Evolutionary conservation across 1,139 yeast genomes (phyloP), one percentile per base, ranked within the genome.

Genomic region (Taphrina flavorubra): DNA sequence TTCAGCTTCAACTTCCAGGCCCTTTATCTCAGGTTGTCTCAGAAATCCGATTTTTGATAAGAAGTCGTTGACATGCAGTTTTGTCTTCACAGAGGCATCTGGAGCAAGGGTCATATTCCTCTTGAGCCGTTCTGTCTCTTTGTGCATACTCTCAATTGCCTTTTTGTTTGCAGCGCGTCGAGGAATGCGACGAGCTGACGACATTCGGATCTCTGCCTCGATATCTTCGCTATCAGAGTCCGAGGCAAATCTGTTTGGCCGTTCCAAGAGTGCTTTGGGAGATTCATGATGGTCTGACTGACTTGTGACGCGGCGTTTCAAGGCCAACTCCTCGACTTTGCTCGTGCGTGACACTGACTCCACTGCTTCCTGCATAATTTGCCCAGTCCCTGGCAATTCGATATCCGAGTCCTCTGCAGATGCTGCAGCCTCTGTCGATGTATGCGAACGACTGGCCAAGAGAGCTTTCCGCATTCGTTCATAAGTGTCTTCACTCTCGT

Each of bases 101-200:
- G 78, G 78, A 11, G 74, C 77, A 18, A 75, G 68, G 36, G 73
- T 74, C 51, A 76, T 70, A 70, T 74, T 74, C 57, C 79, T 70
- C 53, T 72, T 75, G 60, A 77, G 71, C 44, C 79, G 70, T 60
- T 74, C 77, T 5, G 78, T 74, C 67, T 78, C 79, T 58, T 72
- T 72, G 42, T 74, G 75, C 69, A 78, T 74, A 46, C 75, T 74
- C 62, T 76, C 78, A 31, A 73, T 65, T 2, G 76, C 79, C 66
- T 77, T 78, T 62, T 76, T 77, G 47, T 71, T 69, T 3, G 74
- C 70, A n/a, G 59, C 64, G n/a, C 70, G 68, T 16, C 55, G 53
- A 37, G 67, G 60, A 1, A 36, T 16, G 18, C 61, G 60, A n/a
- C 61, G 60, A n/a, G 67, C 60, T 11, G 67, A 63, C n/a, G 67